Evolutionary conservation across 2,329 filamentous ascomycete species (phyloP).

Genomic region (Drechslerella coelobrocha): DNA sequence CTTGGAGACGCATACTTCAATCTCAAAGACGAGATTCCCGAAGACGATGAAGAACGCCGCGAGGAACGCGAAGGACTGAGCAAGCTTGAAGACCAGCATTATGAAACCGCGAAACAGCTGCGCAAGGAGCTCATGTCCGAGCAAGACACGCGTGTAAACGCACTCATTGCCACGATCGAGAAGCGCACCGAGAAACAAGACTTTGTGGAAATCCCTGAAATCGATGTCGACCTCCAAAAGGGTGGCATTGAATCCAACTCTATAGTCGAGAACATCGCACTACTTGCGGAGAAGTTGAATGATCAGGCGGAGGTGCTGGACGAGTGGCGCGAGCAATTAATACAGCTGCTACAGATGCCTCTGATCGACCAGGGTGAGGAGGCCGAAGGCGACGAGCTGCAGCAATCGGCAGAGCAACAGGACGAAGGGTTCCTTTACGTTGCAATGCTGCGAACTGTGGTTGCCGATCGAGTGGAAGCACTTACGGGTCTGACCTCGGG

Average conservation of each 20-base stretch:
- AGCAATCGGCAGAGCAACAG: slow-evolving; percentile 83
- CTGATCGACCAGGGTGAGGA: slow-evolving; percentile 87
- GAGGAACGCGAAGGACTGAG: slow-evolving; percentile 58
- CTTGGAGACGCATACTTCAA: slow-evolving; percentile 37
- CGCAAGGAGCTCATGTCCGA: slow-evolving; percentile 65
- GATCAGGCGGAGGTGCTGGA: slow-evolving; percentile 74
- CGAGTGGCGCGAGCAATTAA: slow-evolving; percentile 75
- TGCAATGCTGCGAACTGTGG: slow-evolving; percentile 74
- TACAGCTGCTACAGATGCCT: slow-evolving; percentile 65
- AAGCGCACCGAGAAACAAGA: slow-evolving; percentile 63
- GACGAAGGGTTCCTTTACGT: slow-evolving; percentile 89
- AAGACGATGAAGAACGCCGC: slow-evolving; percentile 72
- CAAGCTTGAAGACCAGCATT: slow-evolving; percentile 60
- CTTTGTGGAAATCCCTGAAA: slow-evolving; percentile 70
- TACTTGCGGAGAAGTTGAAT: slow-evolving; percentile 71
- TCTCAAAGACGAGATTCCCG: slow-evolving; percentile 64
- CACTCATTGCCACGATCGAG: slow-evolving; percentile 69
- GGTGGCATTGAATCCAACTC: slow-evolving; percentile 76
- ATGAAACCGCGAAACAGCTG: slow-evolving; percentile 78
- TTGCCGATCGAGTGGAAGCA: slow-evolving; percentile 78
- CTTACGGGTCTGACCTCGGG: slow-evolving; percentile 79
- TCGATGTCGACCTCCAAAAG: slow-evolving; percentile 63
- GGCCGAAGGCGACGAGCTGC: slow-evolving; percentile 86
- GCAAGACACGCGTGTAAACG: slow-evolving; percentile 66
- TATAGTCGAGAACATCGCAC: slow-evolving; percentile 71